Evolutionary conservation across 176 grass and related monocot species (phyloP).

Genomic region (Oryza officinalis): DNA sequence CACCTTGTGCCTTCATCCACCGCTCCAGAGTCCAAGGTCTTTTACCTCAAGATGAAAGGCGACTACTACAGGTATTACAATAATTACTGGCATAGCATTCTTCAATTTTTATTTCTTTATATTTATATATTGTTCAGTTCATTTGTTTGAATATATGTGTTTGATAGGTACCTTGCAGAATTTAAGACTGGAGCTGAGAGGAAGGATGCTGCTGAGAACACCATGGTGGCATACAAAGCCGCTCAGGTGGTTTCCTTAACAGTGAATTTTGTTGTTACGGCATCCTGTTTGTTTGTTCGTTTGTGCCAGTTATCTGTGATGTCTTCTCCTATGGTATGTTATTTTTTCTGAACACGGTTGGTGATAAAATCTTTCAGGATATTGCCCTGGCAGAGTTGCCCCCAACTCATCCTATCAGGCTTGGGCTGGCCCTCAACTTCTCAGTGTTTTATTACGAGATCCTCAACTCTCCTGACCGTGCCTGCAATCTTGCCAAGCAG

Average conservation of each 20-base stretch:
- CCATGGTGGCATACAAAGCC: slow-evolving; percentile 58
- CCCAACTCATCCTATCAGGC: slow-evolving; percentile 53
- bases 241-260: slow-evolving; percentile 39
- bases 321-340: neutral
- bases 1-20: slow-evolving; percentile 46
- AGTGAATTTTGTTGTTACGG: slow-evolving; percentile 6
- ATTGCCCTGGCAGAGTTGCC: slow-evolving; percentile 41
- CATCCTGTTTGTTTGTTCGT: neutral
- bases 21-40: slow-evolving; percentile 48
- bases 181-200: slow-evolving; percentile 50
- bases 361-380: slow-evolving; percentile 38
- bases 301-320: neutral
- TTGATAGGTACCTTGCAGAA: slow-evolving; percentile 47
- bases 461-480: slow-evolving; percentile 52
- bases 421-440: slow-evolving; percentile 54
- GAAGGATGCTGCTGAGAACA: slow-evolving; percentile 57
- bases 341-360: slow-evolving; percentile 12
- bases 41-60: slow-evolving; percentile 59
- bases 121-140: neutral
- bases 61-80: slow-evolving; percentile 41
- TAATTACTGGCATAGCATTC: neutral
- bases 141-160: slow-evolving; percentile 15
- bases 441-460: slow-evolving; percentile 60
- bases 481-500: slow-evolving; percentile 48
- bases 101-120: neutral